Evolutionary conservation across 352 stramenopile species (phyloP).

Genomic region (Peronospora belbahrii): DNA sequence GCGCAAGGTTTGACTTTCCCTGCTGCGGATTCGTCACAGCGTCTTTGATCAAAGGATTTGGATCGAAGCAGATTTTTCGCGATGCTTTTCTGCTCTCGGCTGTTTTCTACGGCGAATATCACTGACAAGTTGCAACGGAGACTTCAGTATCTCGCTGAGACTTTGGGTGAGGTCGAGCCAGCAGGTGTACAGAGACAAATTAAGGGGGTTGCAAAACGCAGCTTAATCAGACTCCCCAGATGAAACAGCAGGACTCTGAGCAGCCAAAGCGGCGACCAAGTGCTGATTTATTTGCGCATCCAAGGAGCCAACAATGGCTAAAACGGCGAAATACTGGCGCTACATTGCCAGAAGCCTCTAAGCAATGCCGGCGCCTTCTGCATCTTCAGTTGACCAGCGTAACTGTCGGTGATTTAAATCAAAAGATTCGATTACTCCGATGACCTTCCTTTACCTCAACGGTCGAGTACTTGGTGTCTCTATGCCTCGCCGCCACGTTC

Average conservation of each 20-base stretch:
- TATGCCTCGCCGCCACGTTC: slow-evolving; percentile 13
- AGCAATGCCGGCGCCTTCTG: slow-evolving; percentile 6
- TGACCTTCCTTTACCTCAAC: background rate
- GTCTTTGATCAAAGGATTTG: slow-evolving; percentile 27
- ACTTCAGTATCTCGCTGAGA: slow-evolving; percentile 1
- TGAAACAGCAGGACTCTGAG: slow-evolving; percentile 6
- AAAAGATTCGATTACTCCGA: slow-evolving; percentile 4
- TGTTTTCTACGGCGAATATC: slow-evolving; percentile 26
- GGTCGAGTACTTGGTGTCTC: background rate
- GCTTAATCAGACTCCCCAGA: background rate
- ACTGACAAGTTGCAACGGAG: slow-evolving; percentile 6
- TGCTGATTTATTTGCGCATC: slow-evolving; percentile 16
- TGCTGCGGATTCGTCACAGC: slow-evolving; percentile 28
- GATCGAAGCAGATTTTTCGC: slow-evolving; percentile 21
- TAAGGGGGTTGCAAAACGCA: slow-evolving; percentile 16
- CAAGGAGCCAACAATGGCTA: background rate
- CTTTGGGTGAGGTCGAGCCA: slow-evolving; percentile 14
- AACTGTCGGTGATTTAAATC: slow-evolving; percentile 15
- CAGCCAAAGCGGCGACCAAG: background rate
- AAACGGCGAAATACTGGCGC: slow-evolving; percentile 1
- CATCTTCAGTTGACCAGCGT: slow-evolving; percentile 16
- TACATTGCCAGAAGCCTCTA: slow-evolving; percentile 8
- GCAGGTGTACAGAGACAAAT: slow-evolving; percentile 23
- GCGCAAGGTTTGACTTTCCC: slow-evolving; percentile 26
- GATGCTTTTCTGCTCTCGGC: slow-evolving; percentile 21